Conservation (phyloP, 257 asterid genomes). For the Gentiana macrophylla region DNA sequence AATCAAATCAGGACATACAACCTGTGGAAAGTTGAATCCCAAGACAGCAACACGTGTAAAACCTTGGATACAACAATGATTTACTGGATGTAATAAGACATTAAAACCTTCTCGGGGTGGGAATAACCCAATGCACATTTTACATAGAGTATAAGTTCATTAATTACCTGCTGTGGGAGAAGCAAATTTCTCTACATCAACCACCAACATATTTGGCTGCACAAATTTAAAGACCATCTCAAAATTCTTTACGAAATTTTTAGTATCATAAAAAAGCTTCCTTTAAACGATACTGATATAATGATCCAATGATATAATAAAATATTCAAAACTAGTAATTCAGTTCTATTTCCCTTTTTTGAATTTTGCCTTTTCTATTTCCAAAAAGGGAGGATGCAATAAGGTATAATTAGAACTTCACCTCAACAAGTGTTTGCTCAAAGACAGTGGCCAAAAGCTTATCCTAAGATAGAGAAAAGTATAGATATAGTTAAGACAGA, state of each 20-base stretch:
- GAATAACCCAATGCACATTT: background rate
- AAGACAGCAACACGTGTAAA: background rate
- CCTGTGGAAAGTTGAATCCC: too few species aligned
- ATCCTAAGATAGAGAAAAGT: slow-evolving; percentile 32
- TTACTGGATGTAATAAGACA: background rate
- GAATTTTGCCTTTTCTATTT: slow-evolving; percentile 18
- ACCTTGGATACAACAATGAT: too few species aligned
- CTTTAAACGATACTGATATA: background rate
- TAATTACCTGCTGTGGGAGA: slow-evolving; percentile 60
- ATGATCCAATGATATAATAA: too few species aligned
- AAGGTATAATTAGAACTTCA: slow-evolving; percentile 12
- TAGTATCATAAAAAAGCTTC: background rate
- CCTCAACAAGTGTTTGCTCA: slow-evolving; percentile 97
- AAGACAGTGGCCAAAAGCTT: slow-evolving; percentile 74
- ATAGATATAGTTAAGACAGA: background rate
- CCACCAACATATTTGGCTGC: slow-evolving; percentile 99
- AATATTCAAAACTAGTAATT: too few species aligned
- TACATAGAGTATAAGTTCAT: background rate
- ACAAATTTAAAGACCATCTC: slow-evolving; percentile 22
- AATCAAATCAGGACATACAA: background rate
- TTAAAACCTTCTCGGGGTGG: background rate
- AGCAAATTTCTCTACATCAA: slow-evolving; percentile 77
- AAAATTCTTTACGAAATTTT: background rate
- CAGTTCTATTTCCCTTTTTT: slow-evolving; percentile 25
- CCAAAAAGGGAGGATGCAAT: background rate